Evolutionary conservation across 106 monocot species (phyloP), one percentile per base, ranked within the genome.

Genomic region (Dioscorea dumetorum): DNA sequence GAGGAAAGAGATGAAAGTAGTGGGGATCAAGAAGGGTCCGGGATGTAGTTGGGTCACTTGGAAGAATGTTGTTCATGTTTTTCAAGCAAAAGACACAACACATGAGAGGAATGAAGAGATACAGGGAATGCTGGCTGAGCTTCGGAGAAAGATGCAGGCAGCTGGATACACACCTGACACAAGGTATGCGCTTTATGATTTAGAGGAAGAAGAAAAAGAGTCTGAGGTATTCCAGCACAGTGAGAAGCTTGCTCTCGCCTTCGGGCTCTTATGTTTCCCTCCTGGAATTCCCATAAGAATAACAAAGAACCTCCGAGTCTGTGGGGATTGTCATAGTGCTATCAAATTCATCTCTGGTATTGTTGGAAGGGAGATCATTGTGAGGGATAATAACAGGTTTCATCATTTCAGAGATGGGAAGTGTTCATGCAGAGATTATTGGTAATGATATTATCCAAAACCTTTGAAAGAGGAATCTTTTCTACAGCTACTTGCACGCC

Each of bases 131-230:
- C 73, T 95, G 22, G 70, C 72, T 2, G 79, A 80, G 64, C 69
- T 95, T 20, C 65, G 66, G 63, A 82, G 19, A 24, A 73, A 91
- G 60, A 95, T 95, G 91, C 70, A 75, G 48, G 81, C 88, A 5
- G 75, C 87, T 1, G 95, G 95, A 18, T 95, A 95, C 51, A 73
- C 34, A 18, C 88, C 95, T 4, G 88, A 91, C 66, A 91, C 88
- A 1, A 76, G 70, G n/a, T 91, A 70, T 50, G 77, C 85, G 0
- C 81, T 95, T 15, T 91, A 84, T 56, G 95, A 91, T 71, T 57
- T 95, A 18, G 88, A 95, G 59, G 95, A 88, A 33, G 94, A 94
- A 62, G 95, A 95, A 73, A 95, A 95, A 71, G 95, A 95, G 66
- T 83, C 72, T 0, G 95, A 95, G 77, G 83, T 95, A 50, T 66